Percentiles rank a stretch among this genome's conserved stretches.
Conservation (phyloP, 768 basidiomycete species). For the Tylopilus vinaceipallidus region DNA sequence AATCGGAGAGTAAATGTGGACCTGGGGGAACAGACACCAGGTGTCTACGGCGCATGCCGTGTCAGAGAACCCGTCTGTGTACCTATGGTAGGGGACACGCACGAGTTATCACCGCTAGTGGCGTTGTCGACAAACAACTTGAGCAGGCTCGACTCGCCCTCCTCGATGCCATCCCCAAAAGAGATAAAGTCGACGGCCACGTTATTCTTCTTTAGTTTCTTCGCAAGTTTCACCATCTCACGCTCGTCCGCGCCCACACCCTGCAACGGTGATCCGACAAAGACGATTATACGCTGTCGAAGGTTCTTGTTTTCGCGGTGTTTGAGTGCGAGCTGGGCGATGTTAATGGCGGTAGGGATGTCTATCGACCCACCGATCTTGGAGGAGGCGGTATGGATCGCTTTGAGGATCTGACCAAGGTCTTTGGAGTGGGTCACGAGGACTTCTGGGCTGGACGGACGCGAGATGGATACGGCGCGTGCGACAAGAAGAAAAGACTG, state of each 20-base stretch:
- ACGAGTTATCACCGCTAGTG: constrained; percentile 85
- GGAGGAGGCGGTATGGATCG: constrained; percentile 64
- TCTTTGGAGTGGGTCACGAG: constrained; percentile 96
- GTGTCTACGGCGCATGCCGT: constrained; percentile 51
- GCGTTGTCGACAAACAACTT: constrained; percentile 81
- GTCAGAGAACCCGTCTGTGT: background rate
- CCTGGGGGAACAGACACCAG: constrained; percentile 78
- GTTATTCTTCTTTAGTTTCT: constrained; percentile 99
- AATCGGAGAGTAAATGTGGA: constrained; percentile 77
- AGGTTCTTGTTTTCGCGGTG: constrained; percentile 99
- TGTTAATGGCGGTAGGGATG: constrained; percentile 85
- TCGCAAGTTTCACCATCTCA: constrained; percentile 83
- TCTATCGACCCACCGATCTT: constrained; percentile 82
- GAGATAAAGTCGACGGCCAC: constrained; percentile 90
- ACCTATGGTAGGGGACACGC: constrained; percentile 29
- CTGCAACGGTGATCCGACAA: constrained; percentile 86
- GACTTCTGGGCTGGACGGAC: constrained; percentile 74
- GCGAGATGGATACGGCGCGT: background rate
- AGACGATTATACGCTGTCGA: constrained; percentile 92
- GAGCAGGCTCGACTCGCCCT: constrained; percentile 64
- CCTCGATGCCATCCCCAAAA: constrained; percentile 88
- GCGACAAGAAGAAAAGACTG: constrained; percentile 5
- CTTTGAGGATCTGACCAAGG: constrained; percentile 85
- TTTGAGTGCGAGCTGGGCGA: constrained; percentile 95
- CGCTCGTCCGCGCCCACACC: constrained; percentile 71